Percentiles rank a stretch among this genome's conserved stretches.
Evolutionary conservation across 1,284 basidiomycete genomes (phyloP).

Genomic region (Rhodotorula sp.): DNA sequence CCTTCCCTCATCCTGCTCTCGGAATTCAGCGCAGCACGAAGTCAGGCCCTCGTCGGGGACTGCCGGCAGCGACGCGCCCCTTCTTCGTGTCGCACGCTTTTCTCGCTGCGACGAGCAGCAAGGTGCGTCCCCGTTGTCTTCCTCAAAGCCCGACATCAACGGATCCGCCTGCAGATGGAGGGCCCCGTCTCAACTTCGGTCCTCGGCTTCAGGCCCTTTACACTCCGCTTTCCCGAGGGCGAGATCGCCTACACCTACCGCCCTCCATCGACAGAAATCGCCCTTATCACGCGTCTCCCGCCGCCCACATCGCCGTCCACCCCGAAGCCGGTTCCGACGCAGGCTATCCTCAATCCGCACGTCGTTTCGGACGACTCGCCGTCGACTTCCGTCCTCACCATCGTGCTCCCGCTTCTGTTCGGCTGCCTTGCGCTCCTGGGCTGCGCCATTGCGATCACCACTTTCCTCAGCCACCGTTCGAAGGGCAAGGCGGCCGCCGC

Average conservation of each 20-base stretch:
- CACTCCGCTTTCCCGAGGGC: not conserved
- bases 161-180: not conserved
- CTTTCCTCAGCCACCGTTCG: not conserved
- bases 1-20: too few relatives aligned
- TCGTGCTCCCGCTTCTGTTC: conserved; percentile 13
- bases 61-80: too few relatives aligned
- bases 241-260: not conserved
- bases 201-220: conserved; percentile 1
- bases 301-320: not conserved
- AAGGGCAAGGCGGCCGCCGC: not conserved
- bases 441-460: not conserved
- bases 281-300: not conserved
- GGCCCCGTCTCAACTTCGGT: not conserved
- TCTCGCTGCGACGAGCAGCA: too few relatives aligned
- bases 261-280: not conserved
- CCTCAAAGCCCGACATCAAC: too few relatives aligned
- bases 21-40: too few relatives aligned
- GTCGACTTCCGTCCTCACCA: not conserved
- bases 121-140: too few relatives aligned
- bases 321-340: not conserved
- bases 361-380: not conserved
- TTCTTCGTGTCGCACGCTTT: too few relatives aligned
- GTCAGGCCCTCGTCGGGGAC: too few relatives aligned
- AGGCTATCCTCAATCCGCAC: not conserved
- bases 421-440: not conserved